phyloP scores from a whole-genome alignment of 2,329 filamentous ascomycete species.

The Ceratocystis lukuohia region DNA sequence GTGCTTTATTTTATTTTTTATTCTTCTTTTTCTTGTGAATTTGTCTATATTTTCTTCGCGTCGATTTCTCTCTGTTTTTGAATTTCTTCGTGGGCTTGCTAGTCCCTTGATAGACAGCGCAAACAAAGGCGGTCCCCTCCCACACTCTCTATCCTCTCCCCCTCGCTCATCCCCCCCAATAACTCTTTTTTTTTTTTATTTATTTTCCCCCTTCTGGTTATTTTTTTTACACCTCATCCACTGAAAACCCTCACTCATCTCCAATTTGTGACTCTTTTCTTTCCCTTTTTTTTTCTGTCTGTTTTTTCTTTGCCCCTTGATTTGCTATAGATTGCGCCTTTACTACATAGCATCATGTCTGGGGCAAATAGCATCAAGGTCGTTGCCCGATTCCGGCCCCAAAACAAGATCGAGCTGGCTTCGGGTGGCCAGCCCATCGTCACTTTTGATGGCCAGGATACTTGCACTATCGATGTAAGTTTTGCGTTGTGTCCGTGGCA shows the following conservation, averaged over 20 bases:
- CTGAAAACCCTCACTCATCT: background rate
- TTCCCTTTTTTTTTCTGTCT: slow-evolving; percentile 6
- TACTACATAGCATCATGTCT: slow-evolving; percentile 35
- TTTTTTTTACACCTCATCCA: slow-evolving; percentile 7
- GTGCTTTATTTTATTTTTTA: background rate
- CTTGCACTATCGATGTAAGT: slow-evolving; percentile 71
- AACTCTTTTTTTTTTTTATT: slow-evolving; percentile 8
- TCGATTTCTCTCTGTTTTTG: background rate
- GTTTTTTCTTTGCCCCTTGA: background rate
- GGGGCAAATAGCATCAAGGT: slow-evolving; percentile 60
- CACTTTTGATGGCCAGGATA: slow-evolving; percentile 74
- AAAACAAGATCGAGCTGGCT: slow-evolving; percentile 85
- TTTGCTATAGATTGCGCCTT: background rate
- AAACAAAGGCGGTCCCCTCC: slow-evolving; percentile 8
- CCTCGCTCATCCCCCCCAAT: slow-evolving; percentile 5
- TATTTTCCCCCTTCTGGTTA: background rate
- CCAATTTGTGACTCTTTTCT: slow-evolving; percentile 5
- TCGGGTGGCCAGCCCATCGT: slow-evolving; percentile 89
- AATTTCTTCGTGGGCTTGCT: background rate
- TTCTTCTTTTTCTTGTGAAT: background rate
- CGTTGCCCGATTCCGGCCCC: slow-evolving; percentile 92
- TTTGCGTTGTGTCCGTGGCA: background rate
- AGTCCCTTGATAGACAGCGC: slow-evolving; percentile 3
- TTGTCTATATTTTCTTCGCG: background rate
- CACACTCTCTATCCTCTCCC: slow-evolving; percentile 7